A percentile compares a stretch with the other conserved stretches of the same genome.
These are phyloP conservation scores for Ophiocordyceps australis DNA, from an alignment of 2,329 filamentous ascomycete species.

Conservation along the genomic window DNA sequence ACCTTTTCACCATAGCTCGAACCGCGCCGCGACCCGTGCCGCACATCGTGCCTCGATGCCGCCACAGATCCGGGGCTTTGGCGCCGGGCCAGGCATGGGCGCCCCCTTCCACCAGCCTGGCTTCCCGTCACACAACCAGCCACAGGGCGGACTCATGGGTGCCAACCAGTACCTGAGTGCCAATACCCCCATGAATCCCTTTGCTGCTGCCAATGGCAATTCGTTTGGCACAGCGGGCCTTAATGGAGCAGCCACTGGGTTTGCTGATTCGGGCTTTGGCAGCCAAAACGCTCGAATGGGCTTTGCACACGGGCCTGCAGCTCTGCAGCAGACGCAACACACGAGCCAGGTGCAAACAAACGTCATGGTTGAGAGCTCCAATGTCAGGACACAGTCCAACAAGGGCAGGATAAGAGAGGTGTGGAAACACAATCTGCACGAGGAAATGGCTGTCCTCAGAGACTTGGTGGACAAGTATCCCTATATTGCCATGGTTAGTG, in stretches of 20 bases:
- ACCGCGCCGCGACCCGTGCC: too few species aligned
- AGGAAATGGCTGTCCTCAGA: slow-evolving; percentile 76
- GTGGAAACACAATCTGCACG: slow-evolving; percentile 79
- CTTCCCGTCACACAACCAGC: slow-evolving; percentile 32
- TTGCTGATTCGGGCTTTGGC: slow-evolving; percentile 54
- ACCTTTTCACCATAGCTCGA: too few species aligned
- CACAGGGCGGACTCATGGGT: slow-evolving; percentile 34
- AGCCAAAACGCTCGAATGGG: slow-evolving; percentile 80
- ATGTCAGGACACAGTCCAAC: slow-evolving; percentile 33
- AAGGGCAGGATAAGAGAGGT: slow-evolving; percentile 86
- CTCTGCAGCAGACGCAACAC: slow-evolving; percentile 41
- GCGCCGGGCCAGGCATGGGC: slow-evolving; percentile 16
- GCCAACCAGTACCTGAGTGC: slow-evolving; percentile 56
- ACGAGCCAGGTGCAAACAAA: slow-evolving; percentile 20
- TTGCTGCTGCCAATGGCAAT: slow-evolving; percentile 37
- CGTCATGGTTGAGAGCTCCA: slow-evolving; percentile 22
- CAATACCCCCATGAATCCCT: slow-evolving; percentile 50
- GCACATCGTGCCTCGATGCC: slow-evolving; percentile 15
- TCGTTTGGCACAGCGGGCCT: slow-evolving; percentile 38
- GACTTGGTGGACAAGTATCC: slow-evolving; percentile 78
- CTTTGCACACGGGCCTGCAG: slow-evolving; percentile 44
- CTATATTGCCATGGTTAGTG: slow-evolving; percentile 82
- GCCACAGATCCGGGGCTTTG: slow-evolving; percentile 19
- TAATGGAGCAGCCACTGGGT: slow-evolving; percentile 37
- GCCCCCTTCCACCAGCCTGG: slow-evolving; percentile 25